Evolutionary conservation across 116 monocot species (phyloP), one percentile per base, ranked within the genome.

Genomic region (Papilionanthe hybrid): DNA sequence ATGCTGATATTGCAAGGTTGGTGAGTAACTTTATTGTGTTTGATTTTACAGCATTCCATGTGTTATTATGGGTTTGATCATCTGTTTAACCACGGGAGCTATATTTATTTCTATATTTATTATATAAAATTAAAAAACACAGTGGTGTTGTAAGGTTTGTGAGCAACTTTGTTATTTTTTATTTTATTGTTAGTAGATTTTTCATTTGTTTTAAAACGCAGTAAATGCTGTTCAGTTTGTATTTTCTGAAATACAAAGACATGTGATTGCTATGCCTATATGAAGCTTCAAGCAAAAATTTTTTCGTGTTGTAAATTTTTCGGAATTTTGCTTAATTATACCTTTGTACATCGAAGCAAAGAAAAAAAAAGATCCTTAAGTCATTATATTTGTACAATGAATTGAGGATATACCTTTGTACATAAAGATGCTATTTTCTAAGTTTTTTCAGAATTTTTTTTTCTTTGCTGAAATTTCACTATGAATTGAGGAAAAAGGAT

Each of bases 1-100:
- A 91, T 90, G 91, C 93, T 82, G 93, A 99, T 84, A 41, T 88
- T 72, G 80, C 79, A 86, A 95, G 99, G 99, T 96, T 32, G 42
- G 41, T 71, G 49, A 19, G 75, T 23, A 72, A 10, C 56, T 42
- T 49, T 37, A 17, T 23, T 53, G n/a, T 37, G 18, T 68, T 12
- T 68, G 22, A 25, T 25, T 53, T 25, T 9, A 19, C 45, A 65
- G 3, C 30, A 19, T 79, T 23, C 60, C 13, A 37, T 5, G 9
- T 28, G 15, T 15, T 37, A 28, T 37, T 3, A 69, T 37, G 69
- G 69, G 4, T 9, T 3, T 37, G 22, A 69, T 69, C 32, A 69
- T 37, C 17, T 30, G 32, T 32, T 69, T 37, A 69, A 69, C 63
- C 23, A 6, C 23, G 25, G 22, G 63, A 63, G 63, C 8, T 63